These are phyloP conservation scores for Cytospora piceae DNA, from an alignment of 2,329 filamentous ascomycete genomes.

Conservation along the genomic window DNA sequence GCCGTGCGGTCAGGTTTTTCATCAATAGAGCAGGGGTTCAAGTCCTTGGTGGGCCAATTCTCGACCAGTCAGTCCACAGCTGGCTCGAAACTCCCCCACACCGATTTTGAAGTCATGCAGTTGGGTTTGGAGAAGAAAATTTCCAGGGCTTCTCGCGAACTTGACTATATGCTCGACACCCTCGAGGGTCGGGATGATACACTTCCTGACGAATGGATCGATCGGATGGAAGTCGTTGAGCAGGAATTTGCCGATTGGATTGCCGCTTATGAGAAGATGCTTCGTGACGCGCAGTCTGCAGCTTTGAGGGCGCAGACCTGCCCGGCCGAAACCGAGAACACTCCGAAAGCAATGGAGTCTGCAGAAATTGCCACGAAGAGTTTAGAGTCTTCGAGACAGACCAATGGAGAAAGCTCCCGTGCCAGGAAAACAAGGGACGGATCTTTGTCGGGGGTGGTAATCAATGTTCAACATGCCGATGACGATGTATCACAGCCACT, in stretches of 20 bases:
- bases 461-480: conserved; percentile 21
- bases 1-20: conserved; percentile 71
- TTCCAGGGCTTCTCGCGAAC: conserved; percentile 66
- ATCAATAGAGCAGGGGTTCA: conserved; percentile 47
- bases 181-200: conserved; percentile 84
- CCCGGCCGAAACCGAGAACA: neutral
- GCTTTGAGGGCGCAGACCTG: conserved; percentile 11
- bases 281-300: conserved; percentile 67
- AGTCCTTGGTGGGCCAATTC: conserved; percentile 31
- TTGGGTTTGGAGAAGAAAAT: conserved; percentile 70
- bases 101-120: conserved; percentile 63
- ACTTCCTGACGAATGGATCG: conserved; percentile 84
- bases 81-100: conserved; percentile 42
- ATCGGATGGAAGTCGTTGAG: conserved; percentile 81
- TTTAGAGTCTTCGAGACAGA: too few species aligned
- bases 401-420: too few species aligned
- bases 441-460: conserved; percentile 15
- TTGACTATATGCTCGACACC: conserved; percentile 86
- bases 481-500: neutral
- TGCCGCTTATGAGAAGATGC: conserved; percentile 72
- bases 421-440: neutral
- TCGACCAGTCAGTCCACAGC: conserved; percentile 28
- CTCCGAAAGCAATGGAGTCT: neutral
- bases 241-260: conserved; percentile 79
- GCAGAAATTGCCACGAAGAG: too few species aligned